Percentiles rank a stretch among this genome's conserved stretches.
These are phyloP conservation scores for Ustilago xerochloae DNA, from an alignment of 1,284 basidiomycete genomes.

Conservation along the genomic window DNA sequence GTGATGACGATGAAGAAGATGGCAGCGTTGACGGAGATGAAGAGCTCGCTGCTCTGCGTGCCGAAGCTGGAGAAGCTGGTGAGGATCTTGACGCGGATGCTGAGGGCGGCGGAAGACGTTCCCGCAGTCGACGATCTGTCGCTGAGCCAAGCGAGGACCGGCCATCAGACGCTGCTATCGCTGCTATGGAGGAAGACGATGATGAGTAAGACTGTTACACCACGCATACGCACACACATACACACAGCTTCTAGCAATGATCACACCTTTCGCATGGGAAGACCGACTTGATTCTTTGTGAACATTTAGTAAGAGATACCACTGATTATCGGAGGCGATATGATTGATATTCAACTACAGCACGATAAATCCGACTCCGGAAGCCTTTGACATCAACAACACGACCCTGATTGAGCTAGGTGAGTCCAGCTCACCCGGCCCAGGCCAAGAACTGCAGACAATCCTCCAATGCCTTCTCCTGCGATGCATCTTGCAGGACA, in stretches of 20 bases:
- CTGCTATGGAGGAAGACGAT: conserved; percentile 35
- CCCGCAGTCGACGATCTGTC: conserved; percentile 25
- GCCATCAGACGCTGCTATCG: conserved; percentile 1
- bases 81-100: conserved; percentile 37
- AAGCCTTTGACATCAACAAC: no score
- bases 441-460: neutral
- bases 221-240: neutral
- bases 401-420: no score
- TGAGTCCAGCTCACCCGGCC: neutral
- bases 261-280: neutral
- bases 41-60: conserved; percentile 58
- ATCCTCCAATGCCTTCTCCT: neutral
- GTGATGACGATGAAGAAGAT: conserved; percentile 50
- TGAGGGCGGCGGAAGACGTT: conserved; percentile 21
- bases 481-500: conserved; percentile 15
- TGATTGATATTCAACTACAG: no score
- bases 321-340: no score
- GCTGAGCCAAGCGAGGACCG: conserved; percentile 2
- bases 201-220: conserved; percentile 11
- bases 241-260: neutral
- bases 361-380: no score
- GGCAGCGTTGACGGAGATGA: conserved; percentile 57
- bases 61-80: conserved; percentile 49
- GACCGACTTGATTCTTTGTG: no score
- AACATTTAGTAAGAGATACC: no score